Evolutionary conservation across 306 rosid genomes (phyloP), one percentile per base, ranked within the genome.

Genomic region (Rosa lucieae): DNA sequence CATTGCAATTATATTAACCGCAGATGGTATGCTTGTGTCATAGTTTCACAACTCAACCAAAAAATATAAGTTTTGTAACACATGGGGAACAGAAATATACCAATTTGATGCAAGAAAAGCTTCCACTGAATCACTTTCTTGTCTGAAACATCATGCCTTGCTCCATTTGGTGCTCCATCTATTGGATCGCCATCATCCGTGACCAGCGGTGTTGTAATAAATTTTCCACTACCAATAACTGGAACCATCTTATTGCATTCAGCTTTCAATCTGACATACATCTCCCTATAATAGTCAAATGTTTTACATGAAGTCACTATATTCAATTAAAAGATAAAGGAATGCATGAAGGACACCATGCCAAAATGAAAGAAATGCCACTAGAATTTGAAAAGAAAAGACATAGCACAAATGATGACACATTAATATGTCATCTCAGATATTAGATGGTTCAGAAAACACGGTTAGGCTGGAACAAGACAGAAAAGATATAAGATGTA

Each of bases 201-300:
- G 67, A 91, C 1, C 49, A 92, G 84, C 68, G 97, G 90, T 6
- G 94, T 51, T 46, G 91, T 86, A 61, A 92, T 40, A 85, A 86
- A 87, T 78, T 88, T 89, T 82, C 97, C 98, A 80, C 79, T 84
- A 73, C 97, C 98, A 80, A 94, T 85, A 75, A 67, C 79, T 44
- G 97, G 92, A 69, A 88, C 97, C 84, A 92, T 86, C 81, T 80
- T 89, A 87, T 91, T 93, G 79, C 98, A 94, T 85, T 94, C 92
- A 76, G 89, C 90, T 86, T 92, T 94, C 97, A 89, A 89, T 81
- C 74, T 77, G 58, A 35, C 71, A 85, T 94, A 94, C 80, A 85
- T 91, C 83, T 92, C 91, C 97, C 97, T 94, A 84, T 43, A 73
- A 74, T 82, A 58, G 67, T 46, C 70, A 74, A 32, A 85, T 70